Evolutionary conservation across 176 grass and related monocot genomes (phyloP).

Genomic region (Lolium perenne): DNA sequence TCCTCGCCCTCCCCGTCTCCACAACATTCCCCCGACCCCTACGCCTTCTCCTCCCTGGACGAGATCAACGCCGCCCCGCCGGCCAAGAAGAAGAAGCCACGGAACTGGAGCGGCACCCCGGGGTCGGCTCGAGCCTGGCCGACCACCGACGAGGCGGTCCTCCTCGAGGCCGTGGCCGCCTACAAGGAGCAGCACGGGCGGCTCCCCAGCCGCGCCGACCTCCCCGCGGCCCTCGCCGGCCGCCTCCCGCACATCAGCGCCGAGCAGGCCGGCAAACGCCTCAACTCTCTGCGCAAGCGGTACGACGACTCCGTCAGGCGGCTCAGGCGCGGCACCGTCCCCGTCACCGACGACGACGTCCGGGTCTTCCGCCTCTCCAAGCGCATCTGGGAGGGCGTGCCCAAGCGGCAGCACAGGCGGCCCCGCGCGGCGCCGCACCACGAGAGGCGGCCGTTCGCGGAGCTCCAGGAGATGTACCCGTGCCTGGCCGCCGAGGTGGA

Average conservation of each 20-base stretch:
- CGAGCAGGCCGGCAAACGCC: background rate
- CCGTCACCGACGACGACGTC: background rate
- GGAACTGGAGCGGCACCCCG: background rate
- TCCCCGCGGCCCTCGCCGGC: background rate
- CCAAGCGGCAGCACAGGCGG: background rate
- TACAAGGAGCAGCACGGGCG: background rate
- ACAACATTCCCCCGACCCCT: background rate
- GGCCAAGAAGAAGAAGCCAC: background rate
- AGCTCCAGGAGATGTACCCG: conserved; percentile 20
- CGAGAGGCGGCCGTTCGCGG: background rate
- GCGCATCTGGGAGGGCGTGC: conserved; percentile 23
- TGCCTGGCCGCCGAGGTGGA: conserved; percentile 2
- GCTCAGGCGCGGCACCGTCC: conserved; percentile 25
- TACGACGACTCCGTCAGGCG: background rate
- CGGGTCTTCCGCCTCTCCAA: conserved; percentile 36
- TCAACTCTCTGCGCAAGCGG: accelerated
- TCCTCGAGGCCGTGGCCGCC: background rate
- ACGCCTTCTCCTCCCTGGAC: conserved; percentile 13
- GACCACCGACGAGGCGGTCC: background rate
- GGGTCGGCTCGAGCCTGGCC: background rate
- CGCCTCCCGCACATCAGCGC: background rate
- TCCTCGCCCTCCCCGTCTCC: background rate
- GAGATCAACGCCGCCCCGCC: background rate
- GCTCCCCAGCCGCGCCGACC: background rate
- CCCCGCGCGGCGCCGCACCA: background rate